Conservation (phyloP, 2,329 filamentous ascomycete species). For the Metarhizium brunneum region DNA sequence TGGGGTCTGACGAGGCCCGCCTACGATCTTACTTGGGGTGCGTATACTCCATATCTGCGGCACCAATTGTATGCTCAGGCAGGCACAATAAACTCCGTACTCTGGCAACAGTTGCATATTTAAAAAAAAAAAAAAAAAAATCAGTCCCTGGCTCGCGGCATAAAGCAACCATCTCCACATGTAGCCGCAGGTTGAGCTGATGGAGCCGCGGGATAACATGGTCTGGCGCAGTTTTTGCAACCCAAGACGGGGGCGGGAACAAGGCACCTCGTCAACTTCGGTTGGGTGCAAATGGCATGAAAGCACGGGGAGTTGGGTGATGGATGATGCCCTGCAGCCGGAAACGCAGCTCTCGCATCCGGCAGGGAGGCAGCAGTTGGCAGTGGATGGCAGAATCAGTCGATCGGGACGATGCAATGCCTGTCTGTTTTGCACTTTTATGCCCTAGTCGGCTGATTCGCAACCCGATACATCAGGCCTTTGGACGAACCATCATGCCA, state of each 20-base stretch:
- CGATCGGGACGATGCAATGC: not conserved
- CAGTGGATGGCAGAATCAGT: not conserved
- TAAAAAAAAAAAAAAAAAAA: not conserved
- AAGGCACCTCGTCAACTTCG: not conserved
- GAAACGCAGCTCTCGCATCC: slow-evolving; percentile 4
- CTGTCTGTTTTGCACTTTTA: not conserved
- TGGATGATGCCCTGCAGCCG: slow-evolving; percentile 3
- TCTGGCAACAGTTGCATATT: no score
- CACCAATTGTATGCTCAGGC: no score
- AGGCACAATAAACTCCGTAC: no score
- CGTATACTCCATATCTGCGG: no score
- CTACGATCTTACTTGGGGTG: not conserved
- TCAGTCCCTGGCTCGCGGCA: not conserved
- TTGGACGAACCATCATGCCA: not conserved
- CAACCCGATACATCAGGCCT: not conserved
- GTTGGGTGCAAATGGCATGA: not conserved
- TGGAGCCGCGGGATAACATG: not conserved
- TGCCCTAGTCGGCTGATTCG: not conserved
- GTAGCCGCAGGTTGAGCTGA: not conserved
- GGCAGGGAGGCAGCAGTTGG: not conserved
- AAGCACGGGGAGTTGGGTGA: not conserved
- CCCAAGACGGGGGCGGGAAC: not conserved
- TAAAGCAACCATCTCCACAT: not conserved
- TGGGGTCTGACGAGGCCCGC: not conserved
- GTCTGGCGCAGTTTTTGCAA: not conserved